Evolutionary conservation across 495 filamentous ascomycete genomes (phyloP), one percentile per base, ranked within the genome.

Genomic region (Aspergillus egyptiacus): DNA sequence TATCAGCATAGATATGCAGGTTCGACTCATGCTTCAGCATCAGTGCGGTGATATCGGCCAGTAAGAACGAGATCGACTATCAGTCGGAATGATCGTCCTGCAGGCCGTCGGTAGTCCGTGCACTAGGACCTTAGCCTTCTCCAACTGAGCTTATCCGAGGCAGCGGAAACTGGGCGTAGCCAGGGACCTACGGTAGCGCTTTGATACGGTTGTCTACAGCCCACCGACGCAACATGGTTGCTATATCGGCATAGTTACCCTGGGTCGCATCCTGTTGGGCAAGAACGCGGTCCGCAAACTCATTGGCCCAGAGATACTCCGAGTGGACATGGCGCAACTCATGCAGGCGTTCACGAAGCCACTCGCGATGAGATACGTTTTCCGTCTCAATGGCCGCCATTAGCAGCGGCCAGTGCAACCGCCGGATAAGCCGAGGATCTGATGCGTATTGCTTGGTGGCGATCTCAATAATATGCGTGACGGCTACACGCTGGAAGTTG

Each of bases 401-500:
- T 31, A 77, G 55, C 0, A 77, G 51, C 3, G 73, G 68, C 72
- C 70, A 73, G 20, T 74, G 70, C 19, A 75, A 47, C 6, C 73
- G 61, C 13, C 67, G 66, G 0, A 68, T 53, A 1, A 69, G 64
- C 22, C 53, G 64, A 5, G 65, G 64, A 17, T 68, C 64, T 9
- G 60, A 56, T 1, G 63, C 36, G 30, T 67, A 65, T 36, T 68
- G 69, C 44, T 68, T 74, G 8, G 62, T 65, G 2, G 64, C 46
- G 10, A 73, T 65, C 13, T 69, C 59, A n/a, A 74, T 32, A 14
- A 75, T 65, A 6, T 61, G 61, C 2, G 57, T 53, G 5, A 66
- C 58, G 6, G 60, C 62, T 20, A 70, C 62, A 2, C 59, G 61
- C 5, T 68, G 61, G 18, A 74, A 32, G 6, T 57, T 44, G 2